Percentiles rank a stretch among this genome's conserved stretches.
Evolutionary conservation across 148 eudicot species (phyloP).

Genomic region (Talinum fruticosum): DNA sequence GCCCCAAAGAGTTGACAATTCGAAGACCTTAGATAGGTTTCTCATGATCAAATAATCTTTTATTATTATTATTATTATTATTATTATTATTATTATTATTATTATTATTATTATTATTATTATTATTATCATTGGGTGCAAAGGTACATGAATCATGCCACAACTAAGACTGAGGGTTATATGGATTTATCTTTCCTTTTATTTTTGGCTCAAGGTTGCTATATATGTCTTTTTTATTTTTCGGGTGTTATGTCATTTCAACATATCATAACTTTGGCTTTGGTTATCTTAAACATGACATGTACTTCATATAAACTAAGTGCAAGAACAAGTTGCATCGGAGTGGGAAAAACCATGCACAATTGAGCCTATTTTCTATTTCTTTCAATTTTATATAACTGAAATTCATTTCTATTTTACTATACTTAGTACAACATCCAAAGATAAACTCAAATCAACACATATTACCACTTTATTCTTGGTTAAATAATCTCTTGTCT

Average conservation of each 20-base stretch:
- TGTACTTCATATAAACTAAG: background rate
- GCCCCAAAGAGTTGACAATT: background rate
- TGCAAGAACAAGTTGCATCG: background rate
- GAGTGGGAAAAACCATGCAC: background rate
- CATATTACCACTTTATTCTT: no score
- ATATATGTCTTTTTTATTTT: no score
- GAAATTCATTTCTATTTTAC: no score
- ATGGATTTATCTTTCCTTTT: background rate
- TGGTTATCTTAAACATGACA: background rate
- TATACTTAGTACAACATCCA: no score
- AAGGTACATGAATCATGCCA: background rate
- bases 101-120: no score
- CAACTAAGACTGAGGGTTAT: background rate
- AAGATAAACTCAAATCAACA: no score
- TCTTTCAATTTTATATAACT: background rate
- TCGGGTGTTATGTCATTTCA: conserved; percentile 21
- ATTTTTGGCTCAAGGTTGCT: conserved; percentile 9
- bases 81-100: no score
- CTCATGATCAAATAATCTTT: no score
- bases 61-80: no score
- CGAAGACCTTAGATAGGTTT: no score
- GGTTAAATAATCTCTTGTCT: no score
- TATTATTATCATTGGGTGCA: background rate
- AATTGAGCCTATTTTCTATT: background rate
- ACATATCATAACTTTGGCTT: background rate